Evolutionary conservation across 75 land plant genomes (phyloP), one percentile per base, ranked within the genome.

Genomic region (Pinus albicaulis): DNA sequence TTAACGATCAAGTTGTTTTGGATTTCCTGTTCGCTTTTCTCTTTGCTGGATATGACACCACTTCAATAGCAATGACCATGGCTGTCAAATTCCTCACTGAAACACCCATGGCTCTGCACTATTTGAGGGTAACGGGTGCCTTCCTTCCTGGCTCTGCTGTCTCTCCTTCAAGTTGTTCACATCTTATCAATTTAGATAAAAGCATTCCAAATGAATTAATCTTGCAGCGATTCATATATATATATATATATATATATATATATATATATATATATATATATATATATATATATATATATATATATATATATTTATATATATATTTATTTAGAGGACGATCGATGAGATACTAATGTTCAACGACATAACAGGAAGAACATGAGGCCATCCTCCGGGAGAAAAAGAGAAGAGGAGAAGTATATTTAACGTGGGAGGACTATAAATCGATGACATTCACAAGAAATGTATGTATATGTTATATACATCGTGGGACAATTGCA

Each of bases 1-100:
- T 56, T 15, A 63, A 26, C 36, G 68, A 82, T 15, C 58, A 73
- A 48, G 41, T 41, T 19, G 36, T 81, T 2, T 38, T 57, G 70
- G 84, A 82, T 52, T 65, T 71, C 58, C 16, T 82, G 34, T 73
- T 74, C n/a, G 44, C 56, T n/a, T 44, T 82, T 25, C 63, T 82
- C 23, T 74, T 82, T 69, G 84, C 82, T 22, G 84, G 84, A 23
- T 82, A 82, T 36, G 83, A 82, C 71, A 82, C 84, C 26, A 72
- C 82, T 7, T 75, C 76, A 20, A 76, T 64, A 57, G 81, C 84
- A 55, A 79, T 82, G 68, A 58, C 65, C 15, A 73, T 79, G 58
- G 76, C 82, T 20, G 81, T 82, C 41, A 80, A 80, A 76, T 82
- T 59, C 70, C 61, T 82, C 36, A 76, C 82, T 0, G 82, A 82